These are phyloP conservation scores for Nissolia schottii DNA, from an alignment of 306 rosid species.

Conservation along the genomic window DNA sequence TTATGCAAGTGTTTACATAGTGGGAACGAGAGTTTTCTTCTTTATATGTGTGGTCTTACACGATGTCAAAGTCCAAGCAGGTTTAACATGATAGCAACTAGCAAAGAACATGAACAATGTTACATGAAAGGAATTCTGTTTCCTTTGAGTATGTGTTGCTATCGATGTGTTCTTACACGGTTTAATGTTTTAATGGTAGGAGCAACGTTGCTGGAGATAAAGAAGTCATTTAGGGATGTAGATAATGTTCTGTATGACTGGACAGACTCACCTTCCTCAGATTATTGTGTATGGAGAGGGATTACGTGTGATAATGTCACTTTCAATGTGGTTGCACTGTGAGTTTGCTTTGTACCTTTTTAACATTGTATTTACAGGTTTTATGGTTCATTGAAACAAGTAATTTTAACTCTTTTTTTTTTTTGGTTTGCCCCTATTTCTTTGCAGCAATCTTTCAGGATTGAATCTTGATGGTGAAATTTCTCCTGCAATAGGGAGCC, in stretches of 20 bases:
- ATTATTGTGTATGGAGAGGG: constrained; percentile 94
- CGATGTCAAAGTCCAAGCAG: background rate
- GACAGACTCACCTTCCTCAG: constrained; percentile 76
- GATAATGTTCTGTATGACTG: constrained; percentile 91
- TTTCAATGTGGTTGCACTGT: constrained; percentile 83
- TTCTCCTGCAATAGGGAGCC: constrained; percentile 79
- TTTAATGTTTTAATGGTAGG: constrained; percentile 43
- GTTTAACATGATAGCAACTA: background rate
- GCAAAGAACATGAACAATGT: background rate
- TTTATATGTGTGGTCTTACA: too few species aligned
- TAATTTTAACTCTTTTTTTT: background rate
- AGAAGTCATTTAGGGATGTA: constrained; percentile 87
- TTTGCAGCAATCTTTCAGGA: constrained; percentile 75
- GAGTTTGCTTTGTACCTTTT: constrained; percentile 30
- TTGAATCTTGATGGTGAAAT: constrained; percentile 91
- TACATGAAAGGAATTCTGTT: background rate
- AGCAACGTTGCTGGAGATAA: constrained; percentile 72
- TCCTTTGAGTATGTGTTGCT: background rate
- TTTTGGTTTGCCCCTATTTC: background rate
- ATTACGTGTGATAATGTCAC: constrained; percentile 82
- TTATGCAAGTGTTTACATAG: too few species aligned
- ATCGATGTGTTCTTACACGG: background rate
- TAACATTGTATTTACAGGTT: background rate
- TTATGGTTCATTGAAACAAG: background rate
- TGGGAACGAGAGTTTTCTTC: background rate